Evolutionary conservation across 1,284 basidiomycete genomes (phyloP), one percentile per base, ranked within the genome.

Genomic region (Xerocomus amazonicus): DNA sequence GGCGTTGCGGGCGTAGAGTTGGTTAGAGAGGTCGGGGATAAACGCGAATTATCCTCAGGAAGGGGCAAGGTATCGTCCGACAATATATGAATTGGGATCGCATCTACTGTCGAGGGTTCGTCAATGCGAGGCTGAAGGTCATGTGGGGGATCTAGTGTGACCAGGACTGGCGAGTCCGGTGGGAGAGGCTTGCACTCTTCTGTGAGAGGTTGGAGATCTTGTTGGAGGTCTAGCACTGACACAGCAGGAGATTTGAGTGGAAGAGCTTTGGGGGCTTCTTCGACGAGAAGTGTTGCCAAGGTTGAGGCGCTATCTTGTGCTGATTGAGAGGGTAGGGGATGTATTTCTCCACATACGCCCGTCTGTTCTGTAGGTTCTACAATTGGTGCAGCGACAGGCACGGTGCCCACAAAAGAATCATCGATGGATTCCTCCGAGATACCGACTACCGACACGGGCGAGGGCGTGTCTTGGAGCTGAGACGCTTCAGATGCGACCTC

Each of bases 221-320:
- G 52, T 8, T 6, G 26, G 1, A 64, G 36, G n/a, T 59, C 57
- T 9, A 56, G 48, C 39, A 47, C 28, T 23, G 61, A 62, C 14
- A 61, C 48, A 1, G 48, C 53, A 1, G 63, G 61, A 0, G 61
- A 63, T 26, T 38, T 10, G 26, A 28, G 9, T n/a, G 40, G 48
- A 37, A 27, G n/a, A 31, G 23, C 27, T 19, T 50, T 41, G 27
- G 35, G 39, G 16, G 51, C 54, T 32, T 55, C 52, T 2, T 46
- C 47, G 8, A 53, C 39, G 10, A 57, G 43, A 6, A 62, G 55
- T 4, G 58, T 50, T 7, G 48, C 34, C 4, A 45, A 43, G 4
- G 43, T 45, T 4, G 45, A 47, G 23, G 26, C 13, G 16, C 43
- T 52, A 8, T 47, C 44, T 36, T 52, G 61, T 23, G 39, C 19